These are phyloP conservation scores for Epichloe uncinata DNA, from an alignment of 2,329 filamentous ascomycete genomes.

Conservation along the genomic window DNA sequence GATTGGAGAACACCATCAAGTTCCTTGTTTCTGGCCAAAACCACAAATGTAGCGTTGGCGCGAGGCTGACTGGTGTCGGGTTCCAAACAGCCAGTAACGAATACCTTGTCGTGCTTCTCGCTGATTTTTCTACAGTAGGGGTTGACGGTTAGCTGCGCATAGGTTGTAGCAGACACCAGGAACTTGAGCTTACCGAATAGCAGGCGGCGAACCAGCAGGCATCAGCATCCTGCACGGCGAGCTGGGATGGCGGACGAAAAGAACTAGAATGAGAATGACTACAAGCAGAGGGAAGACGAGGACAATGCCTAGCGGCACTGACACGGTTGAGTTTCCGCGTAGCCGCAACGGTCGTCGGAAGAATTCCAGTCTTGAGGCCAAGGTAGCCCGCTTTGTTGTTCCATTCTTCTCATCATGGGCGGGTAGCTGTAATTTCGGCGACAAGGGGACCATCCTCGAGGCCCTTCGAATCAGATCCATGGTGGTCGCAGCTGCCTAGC, in stretches of 20 bases:
- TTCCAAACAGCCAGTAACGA: conserved; percentile 77
- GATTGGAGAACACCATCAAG: conserved; percentile 92
- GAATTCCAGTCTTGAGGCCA: conserved; percentile 54
- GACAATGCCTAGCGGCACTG: conserved; percentile 83
- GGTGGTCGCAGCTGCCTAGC: conserved; percentile 3
- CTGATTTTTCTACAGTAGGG: conserved; percentile 67
- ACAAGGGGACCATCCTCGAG: conserved; percentile 33
- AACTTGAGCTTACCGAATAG: conserved; percentile 54
- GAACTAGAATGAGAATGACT: conserved; percentile 75
- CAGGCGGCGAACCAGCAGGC: conserved; percentile 75
- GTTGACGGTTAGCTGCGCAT: background rate
- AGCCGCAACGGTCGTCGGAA: conserved; percentile 77
- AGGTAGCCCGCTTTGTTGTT: conserved; percentile 23
- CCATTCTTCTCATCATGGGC: conserved; percentile 36
- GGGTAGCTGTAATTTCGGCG: conserved; percentile 29
- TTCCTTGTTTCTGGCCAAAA: conserved; percentile 92
- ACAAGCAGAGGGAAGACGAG: conserved; percentile 86
- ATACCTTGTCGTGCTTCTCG: conserved; percentile 94
- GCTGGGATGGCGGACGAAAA: conserved; percentile 80
- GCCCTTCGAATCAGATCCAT: conserved; percentile 49
- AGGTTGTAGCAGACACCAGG: background rate
- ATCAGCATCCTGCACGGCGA: conserved; percentile 72
- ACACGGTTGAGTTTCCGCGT: conserved; percentile 82
- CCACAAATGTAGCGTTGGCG: conserved; percentile 91
- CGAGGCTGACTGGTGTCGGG: conserved; percentile 65